These are phyloP conservation scores for Aureobasidium leucospermi DNA, from an alignment of 2,329 filamentous ascomycete genomes.

Conservation along the genomic window DNA sequence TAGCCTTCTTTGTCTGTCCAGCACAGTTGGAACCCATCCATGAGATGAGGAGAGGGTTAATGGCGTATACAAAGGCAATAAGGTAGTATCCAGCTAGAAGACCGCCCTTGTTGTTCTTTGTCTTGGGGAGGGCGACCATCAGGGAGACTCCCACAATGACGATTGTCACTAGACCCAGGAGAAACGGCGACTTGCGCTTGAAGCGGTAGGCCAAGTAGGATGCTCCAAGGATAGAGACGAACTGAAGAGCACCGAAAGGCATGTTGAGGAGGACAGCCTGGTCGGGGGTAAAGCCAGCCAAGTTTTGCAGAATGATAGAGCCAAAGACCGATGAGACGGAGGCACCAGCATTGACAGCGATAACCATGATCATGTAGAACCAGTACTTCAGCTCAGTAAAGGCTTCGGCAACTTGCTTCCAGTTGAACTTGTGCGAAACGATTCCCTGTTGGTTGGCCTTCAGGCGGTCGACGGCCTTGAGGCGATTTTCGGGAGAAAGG, in stretches of 20 bases:
- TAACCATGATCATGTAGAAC: constrained; percentile 28
- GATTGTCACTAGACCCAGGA: constrained; percentile 13
- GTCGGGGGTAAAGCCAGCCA: constrained; percentile 11
- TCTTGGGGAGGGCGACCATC: constrained; percentile 14
- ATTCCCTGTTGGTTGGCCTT: constrained; percentile 45
- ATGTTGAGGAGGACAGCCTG: constrained; percentile 16
- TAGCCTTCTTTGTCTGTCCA: constrained; percentile 16
- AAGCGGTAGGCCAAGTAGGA: constrained; percentile 14
- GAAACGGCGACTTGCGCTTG: constrained; percentile 16
- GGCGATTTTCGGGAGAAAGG: constrained; percentile 39
- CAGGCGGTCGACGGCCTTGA: constrained; percentile 42
- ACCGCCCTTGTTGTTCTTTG: constrained; percentile 15
- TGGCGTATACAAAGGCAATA: constrained; percentile 15
- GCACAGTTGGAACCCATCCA: constrained; percentile 15
- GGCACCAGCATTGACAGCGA: constrained; percentile 9
- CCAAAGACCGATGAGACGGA: constrained; percentile 14
- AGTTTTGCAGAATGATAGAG: constrained; percentile 14
- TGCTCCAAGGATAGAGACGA: constrained; percentile 11
- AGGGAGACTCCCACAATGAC: constrained; percentile 14
- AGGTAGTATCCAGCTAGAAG: constrained; percentile 14
- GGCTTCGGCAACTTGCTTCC: constrained; percentile 36
- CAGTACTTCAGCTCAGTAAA: constrained; percentile 43
- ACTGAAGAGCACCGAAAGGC: constrained; percentile 13
- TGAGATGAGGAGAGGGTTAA: constrained; percentile 13
- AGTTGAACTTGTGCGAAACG: constrained; percentile 39